phyloP scores from a whole-genome alignment of 2,329 filamentous ascomycete species.

The Xylaria sp. region DNA sequence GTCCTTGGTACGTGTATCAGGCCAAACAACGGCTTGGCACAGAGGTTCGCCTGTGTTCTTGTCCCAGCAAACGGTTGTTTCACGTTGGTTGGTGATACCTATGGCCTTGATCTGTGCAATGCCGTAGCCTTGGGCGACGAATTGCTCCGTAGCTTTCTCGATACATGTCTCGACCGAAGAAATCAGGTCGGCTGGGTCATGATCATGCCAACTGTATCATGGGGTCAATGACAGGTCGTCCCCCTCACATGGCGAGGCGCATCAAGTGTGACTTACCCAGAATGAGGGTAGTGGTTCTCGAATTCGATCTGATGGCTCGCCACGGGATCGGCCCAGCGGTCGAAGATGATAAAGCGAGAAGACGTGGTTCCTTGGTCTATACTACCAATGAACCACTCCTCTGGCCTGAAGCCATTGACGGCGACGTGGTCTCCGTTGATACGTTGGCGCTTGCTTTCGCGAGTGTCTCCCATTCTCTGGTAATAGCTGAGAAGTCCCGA shows the following conservation, averaged over 20 bases:
- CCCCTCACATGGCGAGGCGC: neutral
- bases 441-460: slow-evolving; percentile 42
- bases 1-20: slow-evolving; percentile 79
- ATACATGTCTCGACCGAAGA: slow-evolving; percentile 82
- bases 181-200: slow-evolving; percentile 82
- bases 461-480: slow-evolving; percentile 42
- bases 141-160: slow-evolving; percentile 76
- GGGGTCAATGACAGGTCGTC: slow-evolving; percentile 27
- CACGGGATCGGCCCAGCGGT: slow-evolving; percentile 78
- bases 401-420: slow-evolving; percentile 27
- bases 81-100: slow-evolving; percentile 90
- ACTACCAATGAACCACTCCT: slow-evolving; percentile 79
- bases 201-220: slow-evolving; percentile 81
- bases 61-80: slow-evolving; percentile 90
- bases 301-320: slow-evolving; percentile 90
- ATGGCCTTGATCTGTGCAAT: slow-evolving; percentile 77
- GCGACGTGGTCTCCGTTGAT: slow-evolving; percentile 25
- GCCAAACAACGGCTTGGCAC: slow-evolving; percentile 89
- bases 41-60: slow-evolving; percentile 80
- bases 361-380: slow-evolving; percentile 94
- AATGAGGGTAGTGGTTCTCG: slow-evolving; percentile 82
- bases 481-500: slow-evolving; percentile 33
- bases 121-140: slow-evolving; percentile 74
- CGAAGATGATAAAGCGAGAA: slow-evolving; percentile 90
- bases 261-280: slow-evolving; percentile 70